Percentiles rank a stretch among this genome's conserved stretches.
These are phyloP conservation scores for Trametes sp. DNA, from an alignment of 1,284 basidiomycete species.

Conservation along the genomic window DNA sequence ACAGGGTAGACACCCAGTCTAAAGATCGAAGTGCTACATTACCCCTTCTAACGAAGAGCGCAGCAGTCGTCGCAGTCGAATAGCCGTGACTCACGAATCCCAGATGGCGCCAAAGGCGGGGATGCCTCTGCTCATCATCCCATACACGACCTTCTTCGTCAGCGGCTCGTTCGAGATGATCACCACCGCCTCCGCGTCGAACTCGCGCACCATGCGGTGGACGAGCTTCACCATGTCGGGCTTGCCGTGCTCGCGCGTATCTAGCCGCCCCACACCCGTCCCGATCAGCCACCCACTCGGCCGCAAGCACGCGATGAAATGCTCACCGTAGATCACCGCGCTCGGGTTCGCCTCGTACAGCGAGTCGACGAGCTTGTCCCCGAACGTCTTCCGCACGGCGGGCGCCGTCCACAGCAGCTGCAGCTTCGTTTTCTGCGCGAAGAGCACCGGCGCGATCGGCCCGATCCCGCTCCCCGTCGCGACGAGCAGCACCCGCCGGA, in stretches of 20 bases:
- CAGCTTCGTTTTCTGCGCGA: constrained; percentile 56
- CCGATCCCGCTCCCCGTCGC: constrained; percentile 67
- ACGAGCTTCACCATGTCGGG: constrained; percentile 68
- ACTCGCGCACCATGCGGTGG: constrained; percentile 60
- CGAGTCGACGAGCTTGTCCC: constrained; percentile 60
- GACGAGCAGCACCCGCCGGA: constrained; percentile 63
- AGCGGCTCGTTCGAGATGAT: constrained; percentile 67
- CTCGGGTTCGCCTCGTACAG: constrained; percentile 57
- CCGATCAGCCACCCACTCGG: background rate
- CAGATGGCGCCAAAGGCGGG: constrained; percentile 67
- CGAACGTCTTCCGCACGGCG: constrained; percentile 63
- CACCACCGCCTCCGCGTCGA: constrained; percentile 66
- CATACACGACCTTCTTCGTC: constrained; percentile 65
- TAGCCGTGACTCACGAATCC: constrained; percentile 46
- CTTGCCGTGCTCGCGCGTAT: constrained; percentile 63
- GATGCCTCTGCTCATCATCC: constrained; percentile 64
- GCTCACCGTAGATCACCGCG: constrained; percentile 61
- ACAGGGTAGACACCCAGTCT: background rate
- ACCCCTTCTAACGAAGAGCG: background rate
- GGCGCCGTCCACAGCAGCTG: constrained; percentile 66
- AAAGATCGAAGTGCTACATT: too few species aligned
- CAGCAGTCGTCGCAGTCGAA: background rate
- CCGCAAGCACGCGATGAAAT: background rate
- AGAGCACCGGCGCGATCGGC: constrained; percentile 60
- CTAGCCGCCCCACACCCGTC: constrained; percentile 28